Percentiles rank a stretch among this genome's conserved stretches.
Conservation (phyloP, 139 green algal genomes). For the Parachlorella kessleri region DNA sequence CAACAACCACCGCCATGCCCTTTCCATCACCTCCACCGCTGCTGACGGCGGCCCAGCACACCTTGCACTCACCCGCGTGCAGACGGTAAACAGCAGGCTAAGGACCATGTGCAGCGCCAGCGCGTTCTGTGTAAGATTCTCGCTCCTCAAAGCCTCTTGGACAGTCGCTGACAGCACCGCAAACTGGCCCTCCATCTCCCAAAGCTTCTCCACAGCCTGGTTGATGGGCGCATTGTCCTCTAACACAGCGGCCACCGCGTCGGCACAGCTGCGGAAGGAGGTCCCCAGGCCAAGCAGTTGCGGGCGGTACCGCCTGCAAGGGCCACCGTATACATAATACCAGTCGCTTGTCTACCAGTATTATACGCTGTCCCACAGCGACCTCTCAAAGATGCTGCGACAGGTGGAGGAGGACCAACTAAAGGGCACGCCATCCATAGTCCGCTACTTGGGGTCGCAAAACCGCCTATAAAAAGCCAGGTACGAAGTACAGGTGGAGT, state of each 20-base stretch:
- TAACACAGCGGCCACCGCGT: background rate
- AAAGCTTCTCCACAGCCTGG: constrained; percentile 3
- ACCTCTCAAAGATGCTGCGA: too few relatives aligned
- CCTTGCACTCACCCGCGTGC: constrained; percentile 7
- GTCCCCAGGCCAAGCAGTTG: constrained; percentile 1
- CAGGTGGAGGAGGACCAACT: too few relatives aligned
- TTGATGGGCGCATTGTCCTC: constrained; percentile 8
- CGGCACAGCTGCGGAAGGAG: background rate
- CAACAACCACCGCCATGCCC: too few relatives aligned
- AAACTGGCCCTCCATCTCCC: constrained; percentile 1
- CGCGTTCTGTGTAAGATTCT: background rate
- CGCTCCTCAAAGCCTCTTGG: background rate
- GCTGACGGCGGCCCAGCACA: background rate
- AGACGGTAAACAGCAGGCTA: constrained; percentile 18
- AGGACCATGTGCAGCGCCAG: constrained; percentile 22
- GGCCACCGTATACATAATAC: too few relatives aligned
- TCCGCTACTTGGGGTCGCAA: too few relatives aligned
- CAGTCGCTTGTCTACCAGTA: too few relatives aligned
- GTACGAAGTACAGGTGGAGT: too few relatives aligned
- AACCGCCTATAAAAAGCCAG: too few relatives aligned
- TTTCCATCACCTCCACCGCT: too few relatives aligned
- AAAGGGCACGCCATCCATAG: too few relatives aligned
- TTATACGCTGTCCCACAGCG: too few relatives aligned
- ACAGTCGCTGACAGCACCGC: background rate
- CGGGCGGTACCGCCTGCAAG: background rate